These are phyloP conservation scores for Vishniacozyma victoriae DNA, from an alignment of 768 basidiomycete genomes.

Conservation along the genomic window DNA sequence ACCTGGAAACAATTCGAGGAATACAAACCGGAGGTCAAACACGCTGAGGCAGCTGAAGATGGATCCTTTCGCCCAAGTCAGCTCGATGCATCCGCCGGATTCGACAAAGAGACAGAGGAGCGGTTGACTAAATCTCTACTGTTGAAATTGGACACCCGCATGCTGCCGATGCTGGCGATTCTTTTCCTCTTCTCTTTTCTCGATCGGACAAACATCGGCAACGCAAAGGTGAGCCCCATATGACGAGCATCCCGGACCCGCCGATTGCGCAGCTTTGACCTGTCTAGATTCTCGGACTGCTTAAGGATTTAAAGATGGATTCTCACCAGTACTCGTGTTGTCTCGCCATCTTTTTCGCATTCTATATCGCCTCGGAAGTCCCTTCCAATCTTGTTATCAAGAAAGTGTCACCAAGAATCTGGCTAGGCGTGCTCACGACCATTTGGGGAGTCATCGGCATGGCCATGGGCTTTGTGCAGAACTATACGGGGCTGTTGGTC, in stretches of 20 bases:
- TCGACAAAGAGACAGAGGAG: neutral
- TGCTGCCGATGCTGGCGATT: constrained; percentile 18
- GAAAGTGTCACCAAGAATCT: constrained; percentile 12
- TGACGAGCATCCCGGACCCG: neutral
- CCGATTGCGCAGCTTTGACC: neutral
- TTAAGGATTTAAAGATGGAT: constrained; percentile 12
- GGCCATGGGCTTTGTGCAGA: constrained; percentile 29
- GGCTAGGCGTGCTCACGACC: constrained; percentile 26
- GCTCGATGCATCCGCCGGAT: neutral
- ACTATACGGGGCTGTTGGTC: constrained; percentile 25
- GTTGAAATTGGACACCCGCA: constrained; percentile 25
- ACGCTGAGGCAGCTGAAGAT: neutral
- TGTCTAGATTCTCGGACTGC: constrained; percentile 14
- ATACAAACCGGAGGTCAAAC: neutral
- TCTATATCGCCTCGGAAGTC: constrained; percentile 29
- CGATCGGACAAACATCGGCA: constrained; percentile 13
- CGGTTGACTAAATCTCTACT: neutral
- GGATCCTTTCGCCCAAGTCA: too few relatives aligned
- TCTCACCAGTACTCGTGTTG: constrained; percentile 18
- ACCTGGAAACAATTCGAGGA: too few relatives aligned
- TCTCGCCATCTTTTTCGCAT: constrained; percentile 36
- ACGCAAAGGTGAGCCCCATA: constrained; percentile 11
- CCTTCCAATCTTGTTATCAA: constrained; percentile 29
- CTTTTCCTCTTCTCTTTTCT: constrained; percentile 17
- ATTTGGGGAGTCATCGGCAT: constrained; percentile 35